Evolutionary conservation across 768 basidiomycete genomes (phyloP), one percentile per base, ranked within the genome.

Genomic region (Auricularia sp.): DNA sequence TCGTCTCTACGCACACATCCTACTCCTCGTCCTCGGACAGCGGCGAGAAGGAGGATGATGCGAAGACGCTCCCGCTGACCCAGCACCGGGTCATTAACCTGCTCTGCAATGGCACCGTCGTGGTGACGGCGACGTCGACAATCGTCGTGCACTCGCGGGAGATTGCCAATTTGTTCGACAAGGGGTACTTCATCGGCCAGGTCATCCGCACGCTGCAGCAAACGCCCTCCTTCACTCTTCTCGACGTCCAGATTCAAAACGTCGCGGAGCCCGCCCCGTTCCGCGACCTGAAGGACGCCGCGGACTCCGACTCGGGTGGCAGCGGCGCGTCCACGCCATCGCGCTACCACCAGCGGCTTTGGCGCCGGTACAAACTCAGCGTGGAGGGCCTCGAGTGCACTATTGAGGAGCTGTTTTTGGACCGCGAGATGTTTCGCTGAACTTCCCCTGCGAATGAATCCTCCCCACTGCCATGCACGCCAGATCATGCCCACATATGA

Each of bases 81-180:
- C 87, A 89, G 71, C 81, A 78, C 4, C 83, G 88, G 21, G 83
- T 85, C 66, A 87, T 89, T 7, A 82, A 86, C 71, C 82, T 89
- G 44, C 71, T 82, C 66, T 88, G 87, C 68, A 77, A 74, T 1
- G 77, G 77, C 29, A 82, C 80, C 62, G 76, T 79, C 24, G 79
- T 85, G 56, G 88, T 86, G 72, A 75, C 82, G 33, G 87, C 87
- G 3, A 88, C 85, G 1, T 88, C 86, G 62, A 81, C 79, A 1
- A 86, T 89, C 51, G 82, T 79, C 61, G 81, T 89, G 67, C 82
- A 83, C 1, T 82, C 82, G 1, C 79, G 84, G 7, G 34, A 59
- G 24, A 79, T 80, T 67, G 87, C 85, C 24, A 79, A 78, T 63
- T 80, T 88, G 59, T 85, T 89, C 74, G 83, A 84, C 63, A 84